These are phyloP conservation scores for Mycena rosella DNA, from an alignment of 768 basidiomycete genomes.

Conservation along the genomic window DNA sequence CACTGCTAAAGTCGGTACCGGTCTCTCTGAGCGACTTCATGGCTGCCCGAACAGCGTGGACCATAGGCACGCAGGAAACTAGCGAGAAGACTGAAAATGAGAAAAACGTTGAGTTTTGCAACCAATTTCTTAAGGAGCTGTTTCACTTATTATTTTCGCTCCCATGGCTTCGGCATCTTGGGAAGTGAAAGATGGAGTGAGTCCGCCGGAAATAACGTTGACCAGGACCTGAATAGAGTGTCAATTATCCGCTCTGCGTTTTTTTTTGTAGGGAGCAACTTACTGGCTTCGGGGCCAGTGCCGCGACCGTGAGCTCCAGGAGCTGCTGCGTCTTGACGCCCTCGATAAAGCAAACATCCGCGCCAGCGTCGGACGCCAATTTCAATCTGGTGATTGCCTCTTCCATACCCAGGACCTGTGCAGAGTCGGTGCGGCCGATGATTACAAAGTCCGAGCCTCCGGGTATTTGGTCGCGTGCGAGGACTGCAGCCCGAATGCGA, in stretches of 20 bases:
- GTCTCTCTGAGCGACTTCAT: conserved; percentile 83
- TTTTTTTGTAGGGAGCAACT: conserved; percentile 28
- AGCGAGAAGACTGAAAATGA: conserved; percentile 79
- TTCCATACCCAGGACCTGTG: conserved; percentile 84
- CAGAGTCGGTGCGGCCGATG: conserved; percentile 82
- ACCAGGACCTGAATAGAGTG: conserved; percentile 66
- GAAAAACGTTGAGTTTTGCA: background rate
- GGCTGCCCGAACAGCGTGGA: conserved; percentile 83
- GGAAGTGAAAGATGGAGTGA: conserved; percentile 80
- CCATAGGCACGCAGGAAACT: conserved; percentile 81
- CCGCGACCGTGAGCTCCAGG: conserved; percentile 72
- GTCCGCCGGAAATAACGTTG: conserved; percentile 83
- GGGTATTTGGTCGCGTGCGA: conserved; percentile 81
- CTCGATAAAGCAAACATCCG: conserved; percentile 87
- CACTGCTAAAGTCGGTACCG: conserved; percentile 74
- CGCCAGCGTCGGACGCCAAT: conserved; percentile 79
- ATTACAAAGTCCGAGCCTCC: conserved; percentile 84
- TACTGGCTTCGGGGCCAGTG: conserved; percentile 79
- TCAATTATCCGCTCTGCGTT: background rate
- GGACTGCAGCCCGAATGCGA: conserved; percentile 82
- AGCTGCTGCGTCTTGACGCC: conserved; percentile 79
- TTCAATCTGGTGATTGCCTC: conserved; percentile 76
- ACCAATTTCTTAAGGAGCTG: conserved; percentile 38
- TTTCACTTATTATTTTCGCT: conserved; percentile 80
- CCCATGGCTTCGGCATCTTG: conserved; percentile 77